Evolutionary conservation across 495 filamentous ascomycete species (phyloP), one percentile per base, ranked within the genome.

Genomic region (Podospora anserina): DNA sequence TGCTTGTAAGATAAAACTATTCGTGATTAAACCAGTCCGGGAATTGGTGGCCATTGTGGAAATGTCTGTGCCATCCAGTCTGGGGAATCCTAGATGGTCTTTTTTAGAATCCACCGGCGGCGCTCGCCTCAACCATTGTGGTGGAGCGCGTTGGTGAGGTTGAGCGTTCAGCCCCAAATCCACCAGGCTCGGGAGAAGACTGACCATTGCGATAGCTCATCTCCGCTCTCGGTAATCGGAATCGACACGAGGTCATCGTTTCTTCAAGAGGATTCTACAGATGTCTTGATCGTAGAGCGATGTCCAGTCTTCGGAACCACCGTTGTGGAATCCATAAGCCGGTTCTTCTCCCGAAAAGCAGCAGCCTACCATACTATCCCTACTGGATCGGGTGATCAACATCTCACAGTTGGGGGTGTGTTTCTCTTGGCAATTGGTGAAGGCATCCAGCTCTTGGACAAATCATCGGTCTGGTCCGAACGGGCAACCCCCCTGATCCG

Each of bases 31-130:
- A 61, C 6, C 4, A 13, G 27, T 20, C 59, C 27, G 27, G 59
- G 27, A 61, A 13, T 28, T 18, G 26, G 59, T 49, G 7, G 39
- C 15, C 39, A 49, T 49, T 49, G 39, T 49, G 59, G 23, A 3
- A 5, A 28, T 61, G n/a, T 18, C 23, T 13, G 59, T 61, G 59
- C 26, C 59, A 61, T 61, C 4, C 30, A 49, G 26, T 30, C 59
- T 61, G 59, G 59, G 59, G 59, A 61, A 61, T 28, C 59, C 59
- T 32, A 32, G 23, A 58, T 27, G 6, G 23, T 26, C 26, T 7
- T 11, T 18, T 28, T 11, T 18, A 5, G 1, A 61, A n/a, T 61
- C 27, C 39, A 49, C 39, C 39, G 39, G 39, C 39, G 39, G 39
- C 13, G 15, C 39, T 49, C 39, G 39, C 39, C 11, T 49, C 39